Evolutionary conservation across 129 eudicot species (phyloP), one percentile per base, ranked within the genome.

Genomic region (Pseudognaphalium luteoalbum): DNA sequence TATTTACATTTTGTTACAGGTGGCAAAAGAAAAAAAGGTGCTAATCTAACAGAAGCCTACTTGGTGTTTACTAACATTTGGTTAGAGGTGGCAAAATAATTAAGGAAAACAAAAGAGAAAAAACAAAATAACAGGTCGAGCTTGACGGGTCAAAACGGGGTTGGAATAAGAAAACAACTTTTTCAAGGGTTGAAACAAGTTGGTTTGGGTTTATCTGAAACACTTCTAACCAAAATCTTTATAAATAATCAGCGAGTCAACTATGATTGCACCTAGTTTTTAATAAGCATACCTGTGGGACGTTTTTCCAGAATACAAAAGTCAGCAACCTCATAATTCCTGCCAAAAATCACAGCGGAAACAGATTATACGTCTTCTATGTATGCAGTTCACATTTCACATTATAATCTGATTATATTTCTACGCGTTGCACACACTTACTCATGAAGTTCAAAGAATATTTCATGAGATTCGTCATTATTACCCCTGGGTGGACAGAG

Each of bases 401-500:
- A 8, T 41, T 20, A 52, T 37, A 50, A 12, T 72, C 29, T 50
- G 62, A 62, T 63, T 60, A 62, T 42, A 32, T 41, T 29, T 59
- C 12, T 17, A 69, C 20, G 29, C 10, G 41, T 21, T 54, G 32
- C 50, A 0, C 58, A 67, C 62, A 76, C 96, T 81, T 88, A 90
- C 98, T 83, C 83, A 90, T 87, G 22, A 87, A 71, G 68, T 82
- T 11, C 19, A 77, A 41, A 3, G 96, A 87, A 72, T 93, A 75
- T 58, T 57, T 81, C 76, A 91, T 78, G 78, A 94, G 98, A 75
- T 91, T 91, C 73, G 98, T 94, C 96, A 84, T 88, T 42, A 94
- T 94, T 30, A 94, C 56, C 57, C 98, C 98, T 11, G 98, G 98
- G 80, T 94, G 98, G 74, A 94, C 89, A 9, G 96, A 91, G 71